phyloP scores from a whole-genome alignment of 2,329 filamentous ascomycete species.

The Penicillium sp. region DNA sequence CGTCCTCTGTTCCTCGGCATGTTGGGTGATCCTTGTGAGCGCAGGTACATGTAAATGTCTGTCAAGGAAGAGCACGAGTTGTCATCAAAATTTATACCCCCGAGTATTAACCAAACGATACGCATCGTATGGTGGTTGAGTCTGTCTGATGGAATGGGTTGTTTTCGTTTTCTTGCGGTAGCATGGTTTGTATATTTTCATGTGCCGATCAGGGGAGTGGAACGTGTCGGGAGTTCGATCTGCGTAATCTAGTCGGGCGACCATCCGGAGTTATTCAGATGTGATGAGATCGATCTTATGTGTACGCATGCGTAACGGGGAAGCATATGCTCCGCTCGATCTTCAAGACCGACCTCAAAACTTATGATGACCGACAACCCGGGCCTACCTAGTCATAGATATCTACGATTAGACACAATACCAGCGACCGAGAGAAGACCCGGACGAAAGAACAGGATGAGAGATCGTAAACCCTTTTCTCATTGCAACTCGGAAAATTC shows the following conservation, averaged over 20 bases:
- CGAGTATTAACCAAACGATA: background rate
- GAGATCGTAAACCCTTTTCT: constrained; percentile 36
- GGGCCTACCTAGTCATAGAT: background rate
- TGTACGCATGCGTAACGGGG: background rate
- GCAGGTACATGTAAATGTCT: constrained; percentile 11
- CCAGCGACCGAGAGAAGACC: background rate
- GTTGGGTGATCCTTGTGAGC: constrained; percentile 25
- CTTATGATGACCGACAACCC: background rate
- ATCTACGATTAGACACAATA: background rate
- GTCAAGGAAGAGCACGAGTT: constrained; percentile 12
- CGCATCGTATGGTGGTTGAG: background rate
- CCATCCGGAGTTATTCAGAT: background rate
- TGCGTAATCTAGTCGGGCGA: background rate
- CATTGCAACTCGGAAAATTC: constrained; percentile 33
- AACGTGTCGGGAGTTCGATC: background rate
- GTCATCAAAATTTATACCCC: background rate
- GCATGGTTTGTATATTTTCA: background rate
- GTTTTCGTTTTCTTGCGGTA: background rate
- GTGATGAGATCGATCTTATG: background rate
- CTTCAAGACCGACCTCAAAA: background rate
- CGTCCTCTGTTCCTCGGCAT: constrained; percentile 25
- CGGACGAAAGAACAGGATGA: constrained; percentile 1
- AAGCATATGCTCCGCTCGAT: constrained; percentile 1
- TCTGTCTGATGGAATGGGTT: background rate
- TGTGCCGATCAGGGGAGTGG: constrained; percentile 1